These are phyloP conservation scores for Xylaria castorea DNA, from an alignment of 495 filamentous ascomycete genomes.

Conservation along the genomic window DNA sequence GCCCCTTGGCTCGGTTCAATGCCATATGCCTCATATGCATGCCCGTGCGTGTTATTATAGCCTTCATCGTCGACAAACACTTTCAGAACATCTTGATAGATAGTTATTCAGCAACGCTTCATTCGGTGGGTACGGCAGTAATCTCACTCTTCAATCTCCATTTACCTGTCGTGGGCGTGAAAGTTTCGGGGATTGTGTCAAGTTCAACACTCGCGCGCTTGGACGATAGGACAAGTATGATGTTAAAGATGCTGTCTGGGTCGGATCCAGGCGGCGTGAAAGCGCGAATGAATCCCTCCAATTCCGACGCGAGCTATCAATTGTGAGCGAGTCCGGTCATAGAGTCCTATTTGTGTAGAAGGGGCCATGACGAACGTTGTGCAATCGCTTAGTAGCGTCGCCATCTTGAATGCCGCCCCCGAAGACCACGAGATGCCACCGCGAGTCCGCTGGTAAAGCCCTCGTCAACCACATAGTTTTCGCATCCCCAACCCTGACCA, in stretches of 20 bases:
- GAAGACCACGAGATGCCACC: conserved; percentile 69
- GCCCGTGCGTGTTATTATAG: conserved; percentile 69
- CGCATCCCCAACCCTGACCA: conserved; percentile 65
- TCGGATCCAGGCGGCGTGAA: conserved; percentile 56
- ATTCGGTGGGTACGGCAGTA: not conserved
- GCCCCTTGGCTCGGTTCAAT: conserved; percentile 61
- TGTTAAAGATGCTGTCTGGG: conserved; percentile 66
- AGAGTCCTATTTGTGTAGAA: not conserved
- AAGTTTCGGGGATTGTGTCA: conserved; percentile 63
- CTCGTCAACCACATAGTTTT: conserved; percentile 60
- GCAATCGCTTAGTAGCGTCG: conserved; percentile 43
- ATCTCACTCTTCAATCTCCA: conserved; percentile 63
- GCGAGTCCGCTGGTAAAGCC: conserved; percentile 58
- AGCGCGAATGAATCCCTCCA: conserved; percentile 45
- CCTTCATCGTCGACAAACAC: conserved; percentile 71
- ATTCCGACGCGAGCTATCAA: conserved; percentile 36
- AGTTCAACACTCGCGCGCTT: conserved; percentile 63
- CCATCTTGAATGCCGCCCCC: conserved; percentile 54
- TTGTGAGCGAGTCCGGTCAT: not conserved
- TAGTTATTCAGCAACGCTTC: not conserved
- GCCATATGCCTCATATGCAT: conserved; percentile 67
- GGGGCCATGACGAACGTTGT: conserved; percentile 48
- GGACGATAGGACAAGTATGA: conserved; percentile 61
- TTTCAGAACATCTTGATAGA: conserved; percentile 62
- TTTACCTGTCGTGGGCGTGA: conserved; percentile 64